These are phyloP conservation scores for Haplosporangium sp. DNA, from an alignment of 371 early-diverging fungal genomes.

Conservation along the genomic window DNA sequence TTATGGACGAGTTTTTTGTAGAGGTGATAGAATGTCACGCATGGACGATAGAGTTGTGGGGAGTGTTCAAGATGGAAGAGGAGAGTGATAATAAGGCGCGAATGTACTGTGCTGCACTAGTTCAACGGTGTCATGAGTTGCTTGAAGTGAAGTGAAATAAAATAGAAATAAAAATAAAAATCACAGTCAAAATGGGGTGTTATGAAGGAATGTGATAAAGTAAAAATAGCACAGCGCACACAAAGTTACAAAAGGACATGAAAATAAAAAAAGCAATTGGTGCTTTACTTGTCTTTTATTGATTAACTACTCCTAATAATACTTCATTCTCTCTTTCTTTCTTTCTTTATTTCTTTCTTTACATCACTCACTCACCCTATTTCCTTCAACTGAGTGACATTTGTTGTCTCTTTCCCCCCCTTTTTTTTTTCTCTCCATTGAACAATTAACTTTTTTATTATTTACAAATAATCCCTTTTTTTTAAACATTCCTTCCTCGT, in stretches of 20 bases:
- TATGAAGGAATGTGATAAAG: not conserved
- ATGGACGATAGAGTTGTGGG: constrained; percentile 53
- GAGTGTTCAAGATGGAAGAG: constrained; percentile 15
- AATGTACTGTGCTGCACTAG: constrained; percentile 42
- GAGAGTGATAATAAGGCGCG: constrained; percentile 27
- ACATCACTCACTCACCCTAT: too few species aligned
- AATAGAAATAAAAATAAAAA: not conserved
- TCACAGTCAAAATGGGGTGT: too few species aligned
- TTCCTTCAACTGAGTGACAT: too few species aligned
- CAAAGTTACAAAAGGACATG: too few species aligned
- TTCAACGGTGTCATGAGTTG: constrained; percentile 41
- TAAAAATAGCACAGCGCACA: too few species aligned
- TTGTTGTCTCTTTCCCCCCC: not conserved
- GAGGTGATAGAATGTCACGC: constrained; percentile 43
- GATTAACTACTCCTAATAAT: too few species aligned
- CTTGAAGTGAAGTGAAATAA: constrained; percentile 23
- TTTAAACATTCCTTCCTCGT: too few species aligned
- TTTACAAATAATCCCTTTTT: too few species aligned
- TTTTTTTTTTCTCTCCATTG: not conserved
- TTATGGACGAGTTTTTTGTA: constrained; percentile 35
- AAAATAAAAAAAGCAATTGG: too few species aligned
- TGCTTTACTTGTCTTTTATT: too few species aligned
- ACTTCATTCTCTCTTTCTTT: not conserved
- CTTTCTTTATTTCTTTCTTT: too few species aligned
- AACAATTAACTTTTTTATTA: not conserved